A percentile compares a stretch with the other conserved stretches of the same genome.
Evolutionary conservation across 192 early-diverging fungal species (phyloP).

Genomic region (Linderina pennispora): DNA sequence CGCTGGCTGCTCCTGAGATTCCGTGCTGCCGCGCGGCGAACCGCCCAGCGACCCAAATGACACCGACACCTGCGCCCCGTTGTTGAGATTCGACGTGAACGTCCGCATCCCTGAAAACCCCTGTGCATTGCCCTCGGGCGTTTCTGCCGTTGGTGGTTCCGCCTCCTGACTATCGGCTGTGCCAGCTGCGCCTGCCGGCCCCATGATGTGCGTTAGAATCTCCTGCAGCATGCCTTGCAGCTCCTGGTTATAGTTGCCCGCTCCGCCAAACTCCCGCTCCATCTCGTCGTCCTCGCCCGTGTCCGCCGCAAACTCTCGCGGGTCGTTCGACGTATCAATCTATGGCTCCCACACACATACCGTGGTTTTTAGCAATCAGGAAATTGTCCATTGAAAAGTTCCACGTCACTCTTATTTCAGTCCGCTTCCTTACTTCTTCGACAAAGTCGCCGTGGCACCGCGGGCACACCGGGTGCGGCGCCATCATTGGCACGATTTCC

Average conservation of each 20-base stretch:
- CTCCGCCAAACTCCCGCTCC: conserved; percentile 48
- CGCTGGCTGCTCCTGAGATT: conserved; percentile 31
- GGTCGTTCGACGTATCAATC: conserved; percentile 36
- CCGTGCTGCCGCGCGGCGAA: neutral
- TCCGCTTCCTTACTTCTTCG: conserved; percentile 78
- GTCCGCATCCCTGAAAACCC: conserved; percentile 24
- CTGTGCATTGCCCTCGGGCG: conserved; percentile 1
- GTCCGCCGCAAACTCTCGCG: conserved; percentile 35
- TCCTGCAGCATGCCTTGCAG: conserved; percentile 37
- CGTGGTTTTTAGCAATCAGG: neutral
- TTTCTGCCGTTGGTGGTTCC: too few relatives aligned
- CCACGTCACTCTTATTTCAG: too few relatives aligned
- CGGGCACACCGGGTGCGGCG: conserved; percentile 74
- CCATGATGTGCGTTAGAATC: conserved; percentile 28
- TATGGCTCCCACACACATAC: conserved; percentile 12
- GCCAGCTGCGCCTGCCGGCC: conserved; percentile 2
- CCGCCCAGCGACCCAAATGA: conserved; percentile 13
- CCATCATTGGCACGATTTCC: conserved; percentile 64
- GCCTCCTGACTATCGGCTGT: neutral
- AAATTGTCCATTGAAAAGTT: too few relatives aligned
- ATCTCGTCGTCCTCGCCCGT: conserved; percentile 33
- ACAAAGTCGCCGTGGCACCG: conserved; percentile 72
- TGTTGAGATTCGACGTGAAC: conserved; percentile 31
- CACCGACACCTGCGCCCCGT: conserved; percentile 23
- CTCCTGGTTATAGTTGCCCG: conserved; percentile 48